phyloP scores from a whole-genome alignment of 129 eudicot species.

The Artemisia annua region DNA sequence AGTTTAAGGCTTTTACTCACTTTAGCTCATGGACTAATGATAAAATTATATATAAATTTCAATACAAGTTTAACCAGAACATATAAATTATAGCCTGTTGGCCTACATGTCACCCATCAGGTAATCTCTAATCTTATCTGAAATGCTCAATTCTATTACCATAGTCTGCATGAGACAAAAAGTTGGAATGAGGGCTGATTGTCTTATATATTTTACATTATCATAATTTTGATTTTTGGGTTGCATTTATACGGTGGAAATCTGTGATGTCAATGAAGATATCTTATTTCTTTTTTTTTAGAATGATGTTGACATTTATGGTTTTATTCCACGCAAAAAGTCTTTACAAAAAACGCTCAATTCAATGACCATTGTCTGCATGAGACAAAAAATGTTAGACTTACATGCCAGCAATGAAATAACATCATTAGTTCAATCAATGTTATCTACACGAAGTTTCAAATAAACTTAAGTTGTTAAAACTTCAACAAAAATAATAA shows the following conservation, averaged over 20 bases:
- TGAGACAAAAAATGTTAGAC: not conserved
- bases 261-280: constrained; percentile 1
- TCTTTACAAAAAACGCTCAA: too few relatives aligned
- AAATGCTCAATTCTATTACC: not conserved
- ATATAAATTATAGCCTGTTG: too few relatives aligned
- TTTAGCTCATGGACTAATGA: too few relatives aligned
- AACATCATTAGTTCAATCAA: not conserved
- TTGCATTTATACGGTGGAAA: not conserved
- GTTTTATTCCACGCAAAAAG: too few relatives aligned
- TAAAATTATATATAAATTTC: too few relatives aligned
- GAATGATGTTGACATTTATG: too few relatives aligned
- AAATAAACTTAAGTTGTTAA: not conserved
- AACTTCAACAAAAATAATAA: not conserved
- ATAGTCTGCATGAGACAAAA: not conserved
- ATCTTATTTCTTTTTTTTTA: too few relatives aligned
- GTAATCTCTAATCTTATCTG: not conserved
- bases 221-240: not conserved
- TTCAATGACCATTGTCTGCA: too few relatives aligned
- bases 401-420: not conserved
- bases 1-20: too few relatives aligned
- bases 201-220: not conserved
- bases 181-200: not conserved
- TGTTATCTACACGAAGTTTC: not conserved
- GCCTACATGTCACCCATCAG: not conserved
- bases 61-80: too few relatives aligned